phyloP scores from a whole-genome alignment of 805 yeast species.

The Lachancea fermentati region DNA sequence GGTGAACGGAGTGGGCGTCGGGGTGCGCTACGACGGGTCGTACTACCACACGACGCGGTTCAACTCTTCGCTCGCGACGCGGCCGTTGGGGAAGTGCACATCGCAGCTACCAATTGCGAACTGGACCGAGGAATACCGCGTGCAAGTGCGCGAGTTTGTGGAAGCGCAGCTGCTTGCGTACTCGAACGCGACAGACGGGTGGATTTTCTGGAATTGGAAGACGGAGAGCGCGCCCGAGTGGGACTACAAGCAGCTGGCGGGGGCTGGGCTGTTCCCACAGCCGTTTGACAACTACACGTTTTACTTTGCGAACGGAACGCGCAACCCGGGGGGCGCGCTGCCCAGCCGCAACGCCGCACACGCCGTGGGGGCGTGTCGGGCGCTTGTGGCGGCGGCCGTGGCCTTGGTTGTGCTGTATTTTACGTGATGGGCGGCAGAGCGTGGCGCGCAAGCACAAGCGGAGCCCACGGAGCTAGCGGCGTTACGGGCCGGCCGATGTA shows the following conservation, averaged over 20 bases:
- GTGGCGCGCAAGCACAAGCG: no score
- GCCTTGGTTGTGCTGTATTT: no score
- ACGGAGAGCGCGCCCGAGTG: constrained; percentile 63
- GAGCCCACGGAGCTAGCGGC: no score
- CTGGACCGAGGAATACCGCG: constrained; percentile 41
- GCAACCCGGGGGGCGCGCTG: no score
- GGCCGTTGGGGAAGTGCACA: constrained; percentile 39
- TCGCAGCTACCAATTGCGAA: constrained; percentile 31
- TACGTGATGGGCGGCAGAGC: no score
- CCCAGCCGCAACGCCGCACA: no score
- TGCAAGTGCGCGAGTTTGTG: constrained; percentile 45
- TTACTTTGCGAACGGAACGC: constrained; percentile 28
- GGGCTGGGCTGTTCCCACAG: constrained; percentile 51
- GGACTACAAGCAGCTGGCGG: constrained; percentile 52
- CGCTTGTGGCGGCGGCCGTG: no score
- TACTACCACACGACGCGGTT: constrained; percentile 28
- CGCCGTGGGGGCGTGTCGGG: no score
- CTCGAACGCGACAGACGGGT: constrained; percentile 44
- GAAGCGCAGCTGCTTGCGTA: constrained; percentile 54
- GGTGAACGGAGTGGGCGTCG: constrained; percentile 64
- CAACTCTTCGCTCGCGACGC: constrained; percentile 13
- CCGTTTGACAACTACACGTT: constrained; percentile 55
- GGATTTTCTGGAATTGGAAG: constrained; percentile 69
- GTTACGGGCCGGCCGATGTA: no score
- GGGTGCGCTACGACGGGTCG: constrained; percentile 56